phyloP scores from a whole-genome alignment of 805 yeast genomes.

The Wickerhamiella musiphila region DNA sequence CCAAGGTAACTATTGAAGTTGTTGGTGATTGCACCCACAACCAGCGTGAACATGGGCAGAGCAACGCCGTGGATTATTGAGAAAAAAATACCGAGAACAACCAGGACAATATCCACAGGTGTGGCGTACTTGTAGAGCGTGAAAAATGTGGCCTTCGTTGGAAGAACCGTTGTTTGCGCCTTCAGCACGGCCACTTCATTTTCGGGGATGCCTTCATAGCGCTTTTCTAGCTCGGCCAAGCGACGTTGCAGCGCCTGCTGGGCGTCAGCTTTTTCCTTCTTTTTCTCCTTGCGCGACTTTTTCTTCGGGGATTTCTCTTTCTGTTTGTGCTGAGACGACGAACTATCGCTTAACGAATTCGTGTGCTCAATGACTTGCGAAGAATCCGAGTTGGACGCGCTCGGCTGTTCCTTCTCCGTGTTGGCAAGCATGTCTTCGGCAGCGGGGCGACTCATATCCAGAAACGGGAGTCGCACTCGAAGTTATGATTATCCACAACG shows the following conservation, averaged over 20 bases:
- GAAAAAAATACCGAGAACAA: constrained; percentile 18
- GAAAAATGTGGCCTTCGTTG: constrained; percentile 14
- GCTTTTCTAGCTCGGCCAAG: constrained; percentile 3
- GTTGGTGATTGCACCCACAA: constrained; percentile 25
- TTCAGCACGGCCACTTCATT: constrained; percentile 21
- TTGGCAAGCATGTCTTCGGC: too few relatives aligned
- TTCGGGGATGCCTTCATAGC: constrained; percentile 9
- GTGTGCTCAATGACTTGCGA: too few relatives aligned
- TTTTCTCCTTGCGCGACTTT: constrained; percentile 1
- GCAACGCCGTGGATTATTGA: constrained; percentile 25
- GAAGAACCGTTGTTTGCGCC: constrained; percentile 17
- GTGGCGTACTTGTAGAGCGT: constrained; percentile 23
- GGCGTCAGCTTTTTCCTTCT: constrained; percentile 1
- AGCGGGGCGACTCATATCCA: too few relatives aligned
- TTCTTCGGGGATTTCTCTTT: too few relatives aligned
- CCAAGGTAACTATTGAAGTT: constrained; percentile 22
- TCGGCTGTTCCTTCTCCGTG: too few relatives aligned
- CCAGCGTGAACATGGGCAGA: constrained; percentile 26
- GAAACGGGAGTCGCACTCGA: too few relatives aligned
- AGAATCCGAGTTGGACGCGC: too few relatives aligned
- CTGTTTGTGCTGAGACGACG: too few relatives aligned
- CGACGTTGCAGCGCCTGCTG: neutral
- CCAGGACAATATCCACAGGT: constrained; percentile 16
- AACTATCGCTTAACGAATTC: too few relatives aligned
- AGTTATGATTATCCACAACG: too few relatives aligned